phyloP scores from a whole-genome alignment of 106 monocot genomes.

The Dendrobium officinale region DNA sequence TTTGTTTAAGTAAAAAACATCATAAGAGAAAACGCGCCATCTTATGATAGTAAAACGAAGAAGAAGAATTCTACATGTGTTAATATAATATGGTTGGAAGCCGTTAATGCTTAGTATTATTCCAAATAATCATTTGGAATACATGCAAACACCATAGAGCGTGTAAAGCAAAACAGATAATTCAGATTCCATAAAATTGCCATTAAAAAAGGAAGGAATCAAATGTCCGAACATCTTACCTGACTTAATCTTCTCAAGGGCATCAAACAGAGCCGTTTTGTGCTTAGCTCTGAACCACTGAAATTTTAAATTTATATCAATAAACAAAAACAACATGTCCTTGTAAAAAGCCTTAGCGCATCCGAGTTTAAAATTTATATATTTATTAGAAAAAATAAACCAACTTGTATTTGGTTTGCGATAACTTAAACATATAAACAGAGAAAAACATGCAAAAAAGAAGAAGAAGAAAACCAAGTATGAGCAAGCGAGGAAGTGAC shows the following conservation, averaged over 20 bases:
- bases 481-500: background rate
- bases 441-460: background rate
- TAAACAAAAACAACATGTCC: background rate
- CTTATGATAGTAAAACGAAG: background rate
- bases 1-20: background rate
- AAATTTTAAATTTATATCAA: slow-evolving; percentile 4
- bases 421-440: background rate
- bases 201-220: too few relatives aligned
- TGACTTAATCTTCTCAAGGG: slow-evolving; percentile 85
- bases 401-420: background rate
- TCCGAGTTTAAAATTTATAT: background rate
- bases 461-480: background rate
- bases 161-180: background rate
- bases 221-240: slow-evolving; percentile 25
- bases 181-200: background rate
- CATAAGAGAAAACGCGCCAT: background rate
- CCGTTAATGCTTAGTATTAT: background rate
- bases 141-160: background rate
- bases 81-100: background rate
- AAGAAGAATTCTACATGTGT: background rate
- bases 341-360: background rate
- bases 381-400: background rate
- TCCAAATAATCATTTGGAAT: background rate
- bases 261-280: slow-evolving; percentile 66
- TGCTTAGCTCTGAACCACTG: slow-evolving; percentile 55